Evolutionary conservation across 495 filamentous ascomycete species (phyloP), one percentile per base, ranked within the genome.

Genomic region (Penicillium bialowiezense): DNA sequence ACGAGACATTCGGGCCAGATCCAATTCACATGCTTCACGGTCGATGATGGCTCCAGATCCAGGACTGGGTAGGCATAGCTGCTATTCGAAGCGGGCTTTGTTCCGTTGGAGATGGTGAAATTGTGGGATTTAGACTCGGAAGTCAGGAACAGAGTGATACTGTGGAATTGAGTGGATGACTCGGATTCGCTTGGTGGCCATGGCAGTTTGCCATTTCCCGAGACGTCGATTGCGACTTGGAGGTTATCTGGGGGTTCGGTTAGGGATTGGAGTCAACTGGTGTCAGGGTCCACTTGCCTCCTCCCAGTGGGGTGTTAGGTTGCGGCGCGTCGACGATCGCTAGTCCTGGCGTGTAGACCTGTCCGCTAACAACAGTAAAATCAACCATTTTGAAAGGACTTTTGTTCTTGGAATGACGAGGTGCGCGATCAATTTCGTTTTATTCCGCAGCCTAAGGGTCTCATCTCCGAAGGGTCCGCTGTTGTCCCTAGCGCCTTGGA

Each of bases 11-110:
- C 75, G 2, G 84, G 83, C 83, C 83, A 87, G 8, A 70, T 61
- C 81, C 83, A 87, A 55, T 82, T 82, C 34, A 86, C 78, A 59
- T 87, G 83, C 60, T 86, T 86, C 21, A 87, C 84, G 0, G 83
- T 86, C 50, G 80, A 83, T 8, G 77, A 76, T 1, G 76, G 69
- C 54, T 86, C 83, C 34, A 80, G 75, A 38, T 65, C 57, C 68
- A 87, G 78, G 39, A 86, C 79, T 21, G 83, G 74, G 1, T 81
- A 82, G 12, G 85, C 67, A 40, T 76, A 83, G 29, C 75, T 75
- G 41, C 70, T 67, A n/a, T 69, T 69, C n/a, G 75, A 70, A 2
- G 40, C 24, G 7, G 63, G 43, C 19, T 68, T 68, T 32, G 80
- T 82, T 41, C 80, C 82, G 61, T 86, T 86, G 32, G 79, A 81